Base-by-base conservation (phyloP, 495 filamentous ascomycete genomes). In the Penicillium coprophilum region DNA sequence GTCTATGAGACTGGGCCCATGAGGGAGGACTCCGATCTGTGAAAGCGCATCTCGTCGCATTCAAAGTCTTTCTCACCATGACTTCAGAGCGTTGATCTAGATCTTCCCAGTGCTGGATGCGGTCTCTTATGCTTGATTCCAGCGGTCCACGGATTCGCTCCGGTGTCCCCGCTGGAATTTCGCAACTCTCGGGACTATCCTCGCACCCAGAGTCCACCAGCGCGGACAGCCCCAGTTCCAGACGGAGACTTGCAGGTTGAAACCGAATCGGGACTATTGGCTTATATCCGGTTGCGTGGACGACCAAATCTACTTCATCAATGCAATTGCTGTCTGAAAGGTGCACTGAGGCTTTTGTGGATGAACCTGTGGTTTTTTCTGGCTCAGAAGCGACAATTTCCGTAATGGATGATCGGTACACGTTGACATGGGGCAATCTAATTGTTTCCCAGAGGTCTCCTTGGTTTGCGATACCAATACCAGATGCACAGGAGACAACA, bases 251-350 rank as follows among this genome's bases (percentile, higher is more conserved):
- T 0, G 68, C 68, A 17, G 72, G 78, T 24, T 67, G 46, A 30
- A 75, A 76, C 4, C 86, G 71, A 11, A 82, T 75, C 0, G 89
- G 88, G 54, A 86, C 23, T 82, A 70, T 58, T 84, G 87, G 59
- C 83, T 82, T 30, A 63, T 64, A 70, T 84, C 89, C 24, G 77
- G 87, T 60, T 45, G 70, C 68, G 45, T 72, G 62, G 3, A 71
- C 47, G 13, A 68, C 59, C 2, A 72, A 54, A 27, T 71, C 68
- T 6, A 71, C 41, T 2, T 46, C 77, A 81, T 68, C 86, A 84
- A 41, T 64, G 47, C 39, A 40, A 6, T 21, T 54, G 17, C 60
- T 54, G 24, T 68, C 53, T 0, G 36, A 23, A 11, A 72, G 55
- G 0, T 45, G 38, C 4, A 70, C 44, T 3, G 13, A 20, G 8